These are phyloP conservation scores for Alternaria gaisen DNA, from an alignment of 2,329 filamentous ascomycete genomes.

Conservation along the genomic window DNA sequence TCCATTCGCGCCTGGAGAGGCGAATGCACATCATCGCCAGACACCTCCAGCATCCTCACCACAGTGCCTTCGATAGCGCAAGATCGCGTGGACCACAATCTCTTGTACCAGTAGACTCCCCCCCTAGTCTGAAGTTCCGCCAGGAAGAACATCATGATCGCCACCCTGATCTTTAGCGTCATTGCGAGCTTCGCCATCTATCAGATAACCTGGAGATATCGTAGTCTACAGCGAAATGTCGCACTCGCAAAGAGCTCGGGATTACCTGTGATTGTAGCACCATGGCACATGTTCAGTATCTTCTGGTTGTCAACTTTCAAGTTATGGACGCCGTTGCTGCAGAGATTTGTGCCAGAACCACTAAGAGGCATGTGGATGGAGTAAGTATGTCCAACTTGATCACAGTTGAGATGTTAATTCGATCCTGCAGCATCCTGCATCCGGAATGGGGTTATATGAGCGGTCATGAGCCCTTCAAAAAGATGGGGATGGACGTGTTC, in stretches of 20 bases:
- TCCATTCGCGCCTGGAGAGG: conserved; percentile 6
- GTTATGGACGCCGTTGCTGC: conserved; percentile 66
- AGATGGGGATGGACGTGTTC: conserved; percentile 68
- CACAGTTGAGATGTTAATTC: conserved; percentile 6
- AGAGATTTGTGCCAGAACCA: conserved; percentile 60
- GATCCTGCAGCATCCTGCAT: conserved; percentile 58
- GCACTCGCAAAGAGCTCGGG: conserved; percentile 57
- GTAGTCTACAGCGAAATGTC: conserved; percentile 53
- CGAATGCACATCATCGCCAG: conserved; percentile 13
- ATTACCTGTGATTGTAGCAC: conserved; percentile 54
- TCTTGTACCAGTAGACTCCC: background rate
- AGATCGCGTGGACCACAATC: background rate
- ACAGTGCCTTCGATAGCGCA: background rate
- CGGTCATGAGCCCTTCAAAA: conserved; percentile 66
- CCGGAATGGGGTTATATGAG: conserved; percentile 68
- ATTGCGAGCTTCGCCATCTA: conserved; percentile 42
- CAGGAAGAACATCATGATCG: conserved; percentile 31
- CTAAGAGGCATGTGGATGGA: conserved; percentile 68
- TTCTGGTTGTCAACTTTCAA: conserved; percentile 65
- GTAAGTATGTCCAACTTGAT: conserved; percentile 56
- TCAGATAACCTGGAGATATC: conserved; percentile 45
- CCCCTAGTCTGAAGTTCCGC: background rate
- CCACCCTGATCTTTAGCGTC: conserved; percentile 36
- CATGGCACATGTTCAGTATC: conserved; percentile 59
- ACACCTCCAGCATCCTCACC: background rate